These are phyloP conservation scores for Kernera saxatilis DNA, from an alignment of 345 rosid genomes.

Conservation along the genomic window DNA sequence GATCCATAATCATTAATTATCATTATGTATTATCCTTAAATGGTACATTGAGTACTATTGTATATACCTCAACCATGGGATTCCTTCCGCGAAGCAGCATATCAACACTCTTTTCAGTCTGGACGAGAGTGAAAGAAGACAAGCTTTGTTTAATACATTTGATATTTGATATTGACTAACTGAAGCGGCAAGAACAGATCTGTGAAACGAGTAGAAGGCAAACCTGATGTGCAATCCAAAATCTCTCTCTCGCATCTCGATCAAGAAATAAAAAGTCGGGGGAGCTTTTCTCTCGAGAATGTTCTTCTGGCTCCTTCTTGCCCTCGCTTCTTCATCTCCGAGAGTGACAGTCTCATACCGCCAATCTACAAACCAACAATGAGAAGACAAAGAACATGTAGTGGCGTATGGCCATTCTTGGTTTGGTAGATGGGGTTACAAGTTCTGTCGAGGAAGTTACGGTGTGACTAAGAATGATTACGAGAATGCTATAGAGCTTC, in stretches of 20 bases:
- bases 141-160: too few relatives aligned
- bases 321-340: constrained; percentile 67
- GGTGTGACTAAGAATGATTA: constrained; percentile 63
- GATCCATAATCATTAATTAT: not conserved
- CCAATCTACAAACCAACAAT: constrained; percentile 45
- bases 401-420: constrained; percentile 83
- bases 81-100: constrained; percentile 51
- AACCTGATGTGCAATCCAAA: constrained; percentile 63
- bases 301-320: constrained; percentile 56
- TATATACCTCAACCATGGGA: constrained; percentile 72
- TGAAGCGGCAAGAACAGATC: not conserved
- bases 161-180: not conserved
- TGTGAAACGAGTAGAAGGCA: not conserved
- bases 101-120: constrained; percentile 73
- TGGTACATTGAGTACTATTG: too few relatives aligned
- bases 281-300: constrained; percentile 64
- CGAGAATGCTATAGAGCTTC: constrained; percentile 53
- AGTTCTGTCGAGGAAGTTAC: constrained; percentile 64
- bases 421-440: constrained; percentile 94
- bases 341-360: constrained; percentile 56
- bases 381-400: not conserved
- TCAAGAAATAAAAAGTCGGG: constrained; percentile 64
- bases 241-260: constrained; percentile 63
- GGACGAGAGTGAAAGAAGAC: constrained; percentile 8
- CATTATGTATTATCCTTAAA: too few relatives aligned